Evolutionary conservation across 2,329 filamentous ascomycete species (phyloP).

Genomic region (Fusarium bulbicola): DNA sequence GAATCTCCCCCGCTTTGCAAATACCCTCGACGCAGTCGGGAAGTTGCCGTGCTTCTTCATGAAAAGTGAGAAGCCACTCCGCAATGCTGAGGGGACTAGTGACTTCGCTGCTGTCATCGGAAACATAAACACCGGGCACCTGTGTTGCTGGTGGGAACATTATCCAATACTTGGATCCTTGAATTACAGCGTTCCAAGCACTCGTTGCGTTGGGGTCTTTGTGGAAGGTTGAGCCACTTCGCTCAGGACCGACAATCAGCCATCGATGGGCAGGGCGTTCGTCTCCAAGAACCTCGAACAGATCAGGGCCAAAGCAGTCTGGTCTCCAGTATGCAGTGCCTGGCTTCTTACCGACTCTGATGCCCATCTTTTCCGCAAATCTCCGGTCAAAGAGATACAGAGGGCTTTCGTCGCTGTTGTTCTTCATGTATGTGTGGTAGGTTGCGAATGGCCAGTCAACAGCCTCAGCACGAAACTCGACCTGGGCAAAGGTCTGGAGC

Average conservation of each 20-base stretch:
- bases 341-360: slow-evolving; percentile 66
- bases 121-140: slow-evolving; percentile 91
- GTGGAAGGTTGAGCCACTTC: slow-evolving; percentile 94
- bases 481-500: slow-evolving; percentile 68
- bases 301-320: slow-evolving; percentile 84
- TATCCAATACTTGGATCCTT: slow-evolving; percentile 96
- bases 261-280: slow-evolving; percentile 89
- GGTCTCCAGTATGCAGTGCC: slow-evolving; percentile 78
- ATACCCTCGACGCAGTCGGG: slow-evolving; percentile 87
- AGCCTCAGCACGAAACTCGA: slow-evolving; percentile 86
- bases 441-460: slow-evolving; percentile 90
- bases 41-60: slow-evolving; percentile 78
- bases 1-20: slow-evolving; percentile 82
- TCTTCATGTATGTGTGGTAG: slow-evolving; percentile 83
- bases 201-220: slow-evolving; percentile 79
- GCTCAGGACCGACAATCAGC: slow-evolving; percentile 88
- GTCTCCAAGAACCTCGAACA: slow-evolving; percentile 80
- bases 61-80: slow-evolving; percentile 94
- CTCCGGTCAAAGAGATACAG: slow-evolving; percentile 90
- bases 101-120: slow-evolving; percentile 88
- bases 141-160: slow-evolving; percentile 87
- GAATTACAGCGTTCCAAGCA: slow-evolving; percentile 94
- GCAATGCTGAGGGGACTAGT: slow-evolving; percentile 94
- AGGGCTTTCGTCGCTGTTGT: slow-evolving; percentile 85
- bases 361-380: slow-evolving; percentile 86